phyloP scores from a whole-genome alignment of 306 rosid species.

The Gillenia trifoliata region DNA sequence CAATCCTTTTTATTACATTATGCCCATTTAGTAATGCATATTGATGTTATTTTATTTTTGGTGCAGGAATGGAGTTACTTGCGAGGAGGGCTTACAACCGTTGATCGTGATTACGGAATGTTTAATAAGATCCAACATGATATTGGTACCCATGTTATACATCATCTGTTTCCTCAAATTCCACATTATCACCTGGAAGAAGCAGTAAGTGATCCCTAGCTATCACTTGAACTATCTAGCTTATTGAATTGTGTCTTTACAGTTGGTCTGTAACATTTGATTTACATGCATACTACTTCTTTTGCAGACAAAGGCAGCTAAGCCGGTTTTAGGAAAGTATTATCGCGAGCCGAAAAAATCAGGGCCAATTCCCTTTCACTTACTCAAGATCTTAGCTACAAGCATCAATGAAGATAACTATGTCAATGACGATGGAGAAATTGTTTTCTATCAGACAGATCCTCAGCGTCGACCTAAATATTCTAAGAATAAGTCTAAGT shows the following conservation, averaged over 20 bases:
- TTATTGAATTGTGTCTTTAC: background rate
- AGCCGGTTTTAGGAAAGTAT: constrained; percentile 63
- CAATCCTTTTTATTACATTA: too few species aligned
- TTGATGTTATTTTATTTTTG: background rate
- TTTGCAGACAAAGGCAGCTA: constrained; percentile 68
- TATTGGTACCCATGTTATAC: constrained; percentile 84
- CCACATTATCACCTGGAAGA: constrained; percentile 83
- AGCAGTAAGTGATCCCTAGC: constrained; percentile 48
- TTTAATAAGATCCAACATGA: constrained; percentile 78
- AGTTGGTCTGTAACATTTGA: background rate
- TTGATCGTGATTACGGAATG: constrained; percentile 81
- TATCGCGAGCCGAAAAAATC: constrained; percentile 77
- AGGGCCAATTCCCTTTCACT: constrained; percentile 61
- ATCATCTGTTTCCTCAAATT: constrained; percentile 89
- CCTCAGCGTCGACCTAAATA: background rate
- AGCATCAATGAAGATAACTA: constrained; percentile 68
- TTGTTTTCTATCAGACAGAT: background rate
- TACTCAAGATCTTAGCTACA: constrained; percentile 38
- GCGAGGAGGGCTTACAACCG: constrained; percentile 80
- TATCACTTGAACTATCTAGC: background rate
- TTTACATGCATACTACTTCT: background rate
- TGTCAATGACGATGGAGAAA: constrained; percentile 32
- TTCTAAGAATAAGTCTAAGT: constrained; percentile 22
- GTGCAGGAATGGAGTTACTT: constrained; percentile 77
- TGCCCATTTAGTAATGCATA: background rate